Base-by-base conservation (phyloP, 78 protist genomes). In the Tieghemostelium lacteum region DNA sequence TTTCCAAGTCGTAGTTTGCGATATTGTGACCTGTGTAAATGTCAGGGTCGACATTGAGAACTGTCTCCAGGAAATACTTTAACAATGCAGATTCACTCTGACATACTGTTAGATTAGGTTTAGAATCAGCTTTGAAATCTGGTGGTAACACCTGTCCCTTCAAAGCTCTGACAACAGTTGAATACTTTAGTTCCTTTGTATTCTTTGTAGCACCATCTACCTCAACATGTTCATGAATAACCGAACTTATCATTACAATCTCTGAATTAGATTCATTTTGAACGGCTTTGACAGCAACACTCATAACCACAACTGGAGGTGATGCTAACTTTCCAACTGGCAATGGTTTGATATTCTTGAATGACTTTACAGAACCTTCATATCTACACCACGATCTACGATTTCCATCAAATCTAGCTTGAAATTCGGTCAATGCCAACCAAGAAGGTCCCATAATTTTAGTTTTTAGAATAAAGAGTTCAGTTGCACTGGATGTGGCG, bases 381-480 rank as follows among this genome's bases (percentile, higher is more conserved):
- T 72, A 71, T 28, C 88, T 34, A 71, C 75, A 71, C 5, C 31
- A 67, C 34, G 93, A 75, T 75, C 17, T 88, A 52, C 36, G 37
- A 62, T 52, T 50, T 49, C 4, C 1, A 6, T 10, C 8, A 60
- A 6, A 58, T 24, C 2, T 61, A 74, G 24, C 10, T n/a, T 87
- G 49, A 29, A 64, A 26, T 22, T 60, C 45, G 2, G 12, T 31
- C 28, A 70, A 20, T 14, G 52, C 20, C 28, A 98, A 60, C 98
- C 98, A 98, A 86, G 96, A 66, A 12, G 99, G 99, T 7, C 99
- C 99, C 97, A 75, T 95, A 29, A 98, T 65, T 42, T 75, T 36
- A 24, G 93, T 73, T 66, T 96, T 92, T 28, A 97, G 1, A 1
- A 98, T 26, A 66, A 98, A 91, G 5, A 29, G 49, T 93, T 98